Base-by-base conservation (phyloP, 345 rosid genomes). In the Punica granatum region DNA sequence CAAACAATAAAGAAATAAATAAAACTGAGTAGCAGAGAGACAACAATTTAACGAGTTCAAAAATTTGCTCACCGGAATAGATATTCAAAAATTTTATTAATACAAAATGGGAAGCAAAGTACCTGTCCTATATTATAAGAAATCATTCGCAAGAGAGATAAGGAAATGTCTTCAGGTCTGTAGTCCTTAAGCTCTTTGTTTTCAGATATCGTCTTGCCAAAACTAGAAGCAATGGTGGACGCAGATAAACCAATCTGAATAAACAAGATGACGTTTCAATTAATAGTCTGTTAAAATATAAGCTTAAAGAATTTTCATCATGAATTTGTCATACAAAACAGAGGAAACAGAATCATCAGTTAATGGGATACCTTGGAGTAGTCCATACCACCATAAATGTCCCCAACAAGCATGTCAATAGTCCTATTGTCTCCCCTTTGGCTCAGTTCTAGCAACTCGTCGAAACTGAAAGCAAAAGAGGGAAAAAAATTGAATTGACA, bases 101-200 rank as follows among this genome's bases (percentile, higher is more conserved):
- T 33, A 25, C 0, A 1, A 19, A 31, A 51, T 30, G 7, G 25
- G 34, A 11, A 7, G 69, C 64, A 25, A 49, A 75, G 75, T 75
- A 86, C 99, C 97, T 94, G 99, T 33, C 99, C 99, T 63, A 94
- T 94, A 74, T 94, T 94, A 75, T 94, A 91, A 12, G 99, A 94
- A 64, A 94, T 94, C 99, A 94, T 94, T 76, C 99, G 89, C 88
- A 94, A 60, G 44, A 94, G 98, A 73, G 99, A 94, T 63, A 91
- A 72, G 63, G 99, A 91, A 75, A 94, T 94, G 76, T 94, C 99
- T 83, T 92, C 96, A 70, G 97, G 98, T 67, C 90, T 85, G 84
- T 92, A 89, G 81, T 85, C 98, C 60, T 84, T 81, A 62, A 94
- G 92, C 77, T 94, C 98, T 80, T 92, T 94, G 64, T 83, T 89